Evolutionary conservation across 1,139 yeast species (phyloP).

Genomic region (Pichia sp.): DNA sequence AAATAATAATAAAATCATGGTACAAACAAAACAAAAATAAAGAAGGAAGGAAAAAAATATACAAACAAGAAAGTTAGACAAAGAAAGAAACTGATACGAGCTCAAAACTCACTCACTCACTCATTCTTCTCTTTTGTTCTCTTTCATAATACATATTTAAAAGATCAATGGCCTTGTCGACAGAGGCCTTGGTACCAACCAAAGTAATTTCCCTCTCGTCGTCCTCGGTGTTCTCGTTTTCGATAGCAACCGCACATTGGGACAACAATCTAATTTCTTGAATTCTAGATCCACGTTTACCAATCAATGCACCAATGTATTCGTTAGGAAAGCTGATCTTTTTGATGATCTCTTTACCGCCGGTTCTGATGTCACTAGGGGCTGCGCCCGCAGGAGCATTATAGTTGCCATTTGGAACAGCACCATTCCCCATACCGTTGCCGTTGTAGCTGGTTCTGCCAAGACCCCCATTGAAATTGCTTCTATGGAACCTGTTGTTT

Average conservation of each 20-base stretch:
- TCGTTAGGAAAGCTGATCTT: conserved; percentile 67
- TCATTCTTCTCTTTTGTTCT: conserved; percentile 66
- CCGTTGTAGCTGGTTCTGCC: conserved; percentile 4
- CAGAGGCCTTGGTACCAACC: conserved; percentile 59
- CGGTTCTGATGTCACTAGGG: conserved; percentile 7
- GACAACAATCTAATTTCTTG: conserved; percentile 79
- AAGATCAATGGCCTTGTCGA: conserved; percentile 65
- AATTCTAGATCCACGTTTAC: conserved; percentile 75
- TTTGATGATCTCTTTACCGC: conserved; percentile 35
- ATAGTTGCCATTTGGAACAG: not conserved
- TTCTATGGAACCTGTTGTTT: conserved; percentile 21
- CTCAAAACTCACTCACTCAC: not conserved
- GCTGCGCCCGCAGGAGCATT: conserved; percentile 1
- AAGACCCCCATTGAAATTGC: conserved; percentile 10
- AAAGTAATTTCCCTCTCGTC: conserved; percentile 71
- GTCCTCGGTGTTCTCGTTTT: conserved; percentile 51
- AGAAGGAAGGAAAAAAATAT: not conserved
- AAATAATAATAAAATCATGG: not conserved
- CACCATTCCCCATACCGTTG: not conserved
- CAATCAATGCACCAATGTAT: conserved; percentile 87
- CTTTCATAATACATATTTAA: conserved; percentile 71
- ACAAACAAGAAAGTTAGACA: not conserved
- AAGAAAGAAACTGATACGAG: not conserved
- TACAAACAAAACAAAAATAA: not conserved
- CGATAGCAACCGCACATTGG: conserved; percentile 75